Evolutionary conservation across 1,139 yeast genomes (phyloP).

Genomic region (Saccharomyces uvarum): DNA sequence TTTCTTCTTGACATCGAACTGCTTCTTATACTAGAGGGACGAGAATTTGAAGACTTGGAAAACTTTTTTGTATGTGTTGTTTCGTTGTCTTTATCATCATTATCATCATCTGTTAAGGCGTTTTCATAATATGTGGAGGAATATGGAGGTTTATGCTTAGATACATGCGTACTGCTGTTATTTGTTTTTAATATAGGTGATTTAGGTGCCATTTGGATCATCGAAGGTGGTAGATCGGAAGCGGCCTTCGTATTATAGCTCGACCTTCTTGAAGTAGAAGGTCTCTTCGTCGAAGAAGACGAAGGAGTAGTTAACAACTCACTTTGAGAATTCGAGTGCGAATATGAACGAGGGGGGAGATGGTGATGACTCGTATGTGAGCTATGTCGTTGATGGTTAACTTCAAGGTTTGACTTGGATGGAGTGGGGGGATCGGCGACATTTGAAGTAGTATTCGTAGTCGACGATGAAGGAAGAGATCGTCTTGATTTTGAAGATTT

Average conservation of each 20-base stretch:
- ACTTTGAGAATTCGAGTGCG: slow-evolving; percentile 3
- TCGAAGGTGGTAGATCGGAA: slow-evolving; percentile 52
- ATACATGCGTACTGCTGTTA: slow-evolving; percentile 26
- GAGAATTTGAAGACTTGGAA: slow-evolving; percentile 7
- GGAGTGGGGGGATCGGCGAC: slow-evolving; percentile 4
- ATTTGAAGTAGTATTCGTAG: neutral
- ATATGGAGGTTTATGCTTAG: slow-evolving; percentile 10
- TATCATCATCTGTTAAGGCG: slow-evolving; percentile 29
- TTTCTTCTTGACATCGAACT: slow-evolving; percentile 18
- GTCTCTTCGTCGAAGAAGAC: slow-evolving; percentile 9
- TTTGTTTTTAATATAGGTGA: slow-evolving; percentile 48
- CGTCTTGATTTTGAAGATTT: slow-evolving; percentile 10
- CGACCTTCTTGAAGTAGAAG: slow-evolving; percentile 15
- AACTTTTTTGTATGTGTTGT: slow-evolving; percentile 1
- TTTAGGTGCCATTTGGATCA: slow-evolving; percentile 60
- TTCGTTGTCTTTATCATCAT: slow-evolving; percentile 16
- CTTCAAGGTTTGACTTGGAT: neutral
- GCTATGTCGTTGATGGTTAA: slow-evolving; percentile 7
- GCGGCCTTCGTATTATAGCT: slow-evolving; percentile 15
- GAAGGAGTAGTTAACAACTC: slow-evolving; percentile 6
- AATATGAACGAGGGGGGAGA: slow-evolving; percentile 3
- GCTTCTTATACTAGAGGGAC: slow-evolving; percentile 21
- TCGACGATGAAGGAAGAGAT: slow-evolving; percentile 6
- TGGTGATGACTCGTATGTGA: slow-evolving; percentile 6
- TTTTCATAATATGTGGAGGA: slow-evolving; percentile 24